Evolutionary conservation across 306 rosid species (phyloP).

Genomic region (Mimosa bimucronata): DNA sequence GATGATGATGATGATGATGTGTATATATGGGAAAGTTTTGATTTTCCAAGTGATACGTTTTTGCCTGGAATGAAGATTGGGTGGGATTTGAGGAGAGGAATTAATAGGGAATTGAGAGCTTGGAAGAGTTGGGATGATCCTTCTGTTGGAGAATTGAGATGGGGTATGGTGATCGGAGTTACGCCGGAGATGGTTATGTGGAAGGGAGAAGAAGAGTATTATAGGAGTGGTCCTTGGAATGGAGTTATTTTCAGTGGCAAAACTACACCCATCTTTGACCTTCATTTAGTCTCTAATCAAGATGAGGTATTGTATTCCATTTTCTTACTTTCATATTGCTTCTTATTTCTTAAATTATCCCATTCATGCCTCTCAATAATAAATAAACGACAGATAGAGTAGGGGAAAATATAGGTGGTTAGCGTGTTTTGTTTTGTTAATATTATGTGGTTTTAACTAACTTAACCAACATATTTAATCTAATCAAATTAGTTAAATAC

Average conservation of each 20-base stretch:
- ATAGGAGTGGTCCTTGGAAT: constrained; percentile 40
- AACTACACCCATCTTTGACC: constrained; percentile 27
- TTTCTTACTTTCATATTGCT: not conserved
- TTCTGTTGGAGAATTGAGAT: constrained; percentile 42
- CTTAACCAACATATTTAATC: too few relatives aligned
- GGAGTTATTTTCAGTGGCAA: constrained; percentile 33
- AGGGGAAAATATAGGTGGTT: too few relatives aligned
- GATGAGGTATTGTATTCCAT: constrained; percentile 28
- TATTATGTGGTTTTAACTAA: too few relatives aligned
- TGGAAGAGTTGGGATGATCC: constrained; percentile 59
- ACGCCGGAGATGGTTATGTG: constrained; percentile 33
- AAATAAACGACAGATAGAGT: too few relatives aligned
- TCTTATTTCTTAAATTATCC: too few relatives aligned
- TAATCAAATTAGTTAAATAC: too few relatives aligned
- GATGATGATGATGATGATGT: not conserved
- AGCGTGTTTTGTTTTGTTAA: too few relatives aligned
- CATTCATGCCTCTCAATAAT: too few relatives aligned
- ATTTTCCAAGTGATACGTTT: constrained; percentile 8
- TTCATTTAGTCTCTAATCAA: not conserved
- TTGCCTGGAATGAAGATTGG: constrained; percentile 61
- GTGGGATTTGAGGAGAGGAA: constrained; percentile 47
- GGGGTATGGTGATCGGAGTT: constrained; percentile 22
- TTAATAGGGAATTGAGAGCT: constrained; percentile 38
- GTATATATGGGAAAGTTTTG: constrained; percentile 35
- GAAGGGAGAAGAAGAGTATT: constrained; percentile 34